A percentile compares a stretch with the other conserved stretches of the same genome.
Evolutionary conservation across 192 early-diverging fungal genomes (phyloP).

Genomic region (Coemansia sp.): DNA sequence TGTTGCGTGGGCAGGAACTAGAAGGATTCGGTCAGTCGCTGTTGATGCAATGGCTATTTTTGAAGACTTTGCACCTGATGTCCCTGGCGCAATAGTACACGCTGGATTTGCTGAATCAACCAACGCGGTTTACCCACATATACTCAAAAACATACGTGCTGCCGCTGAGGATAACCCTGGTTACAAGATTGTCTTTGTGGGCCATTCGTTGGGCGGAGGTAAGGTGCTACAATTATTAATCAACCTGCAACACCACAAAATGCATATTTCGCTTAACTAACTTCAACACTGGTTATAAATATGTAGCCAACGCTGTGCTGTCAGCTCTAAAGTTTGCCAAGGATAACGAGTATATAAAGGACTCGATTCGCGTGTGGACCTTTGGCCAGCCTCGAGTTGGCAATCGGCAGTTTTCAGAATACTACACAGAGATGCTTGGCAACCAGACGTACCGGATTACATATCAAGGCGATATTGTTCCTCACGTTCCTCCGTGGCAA

Average conservation of each 20-base stretch:
- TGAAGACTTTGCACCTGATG: slow-evolving; percentile 24
- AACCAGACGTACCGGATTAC: slow-evolving; percentile 52
- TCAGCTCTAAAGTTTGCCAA: slow-evolving; percentile 45
- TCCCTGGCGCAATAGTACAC: slow-evolving; percentile 35
- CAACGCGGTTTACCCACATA: slow-evolving; percentile 38
- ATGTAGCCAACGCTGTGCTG: slow-evolving; percentile 46
- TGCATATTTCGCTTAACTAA: neutral
- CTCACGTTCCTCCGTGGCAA: slow-evolving; percentile 54
- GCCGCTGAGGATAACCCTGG: slow-evolving; percentile 25
- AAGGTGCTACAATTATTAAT: neutral
- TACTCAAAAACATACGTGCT: slow-evolving; percentile 43
- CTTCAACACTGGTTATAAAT: neutral
- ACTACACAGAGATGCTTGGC: slow-evolving; percentile 45
- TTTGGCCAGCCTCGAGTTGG: slow-evolving; percentile 52
- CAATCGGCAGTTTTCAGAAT: slow-evolving; percentile 43
- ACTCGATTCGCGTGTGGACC: slow-evolving; percentile 51
- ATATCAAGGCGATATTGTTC: slow-evolving; percentile 47
- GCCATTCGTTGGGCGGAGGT: slow-evolving; percentile 53
- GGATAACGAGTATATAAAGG: slow-evolving; percentile 34
- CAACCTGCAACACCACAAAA: neutral
- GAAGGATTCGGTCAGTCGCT: slow-evolving; percentile 38
- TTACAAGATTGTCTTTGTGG: slow-evolving; percentile 44
- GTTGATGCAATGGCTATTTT: slow-evolving; percentile 39
- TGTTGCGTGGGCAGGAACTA: slow-evolving; percentile 49
- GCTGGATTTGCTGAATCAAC: slow-evolving; percentile 39